Evolutionary conservation across 208 protist species (phyloP).

Genomic region (Endotrypanum monterogeii): DNA sequence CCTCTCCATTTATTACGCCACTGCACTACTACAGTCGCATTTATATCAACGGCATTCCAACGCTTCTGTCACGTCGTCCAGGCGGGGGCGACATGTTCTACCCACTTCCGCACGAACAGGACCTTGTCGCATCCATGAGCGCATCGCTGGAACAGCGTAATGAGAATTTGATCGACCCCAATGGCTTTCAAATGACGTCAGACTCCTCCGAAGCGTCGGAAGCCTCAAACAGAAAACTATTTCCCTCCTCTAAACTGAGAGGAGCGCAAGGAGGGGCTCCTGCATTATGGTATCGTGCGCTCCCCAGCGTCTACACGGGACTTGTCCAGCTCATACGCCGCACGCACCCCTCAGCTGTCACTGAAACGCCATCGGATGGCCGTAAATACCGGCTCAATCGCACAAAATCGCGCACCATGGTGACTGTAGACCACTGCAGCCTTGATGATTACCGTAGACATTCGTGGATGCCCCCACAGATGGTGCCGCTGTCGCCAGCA

Average conservation of each 20-base stretch:
- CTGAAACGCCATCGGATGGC: background rate
- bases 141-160: background rate
- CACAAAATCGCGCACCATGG: conserved; percentile 1
- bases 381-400: background rate
- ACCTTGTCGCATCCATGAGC: conserved; percentile 17
- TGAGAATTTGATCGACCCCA: background rate
- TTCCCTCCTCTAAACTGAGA: conserved; percentile 3
- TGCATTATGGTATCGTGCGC: conserved; percentile 21
- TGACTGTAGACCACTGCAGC: conserved; percentile 21
- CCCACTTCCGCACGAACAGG: conserved; percentile 68
- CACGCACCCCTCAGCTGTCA: background rate
- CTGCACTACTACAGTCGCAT: conserved; percentile 54
- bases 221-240: background rate
- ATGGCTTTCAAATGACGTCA: background rate
- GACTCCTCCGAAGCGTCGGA: conserved; percentile 1
- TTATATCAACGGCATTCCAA: conserved; percentile 78
- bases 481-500: conserved; percentile 17
- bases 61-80: conserved; percentile 66
- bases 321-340: conserved; percentile 18
- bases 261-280: conserved; percentile 18
- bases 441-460: conserved; percentile 19
- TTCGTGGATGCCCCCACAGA: conserved; percentile 6
- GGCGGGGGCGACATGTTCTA: conserved; percentile 90
- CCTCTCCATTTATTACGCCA: conserved; percentile 27
- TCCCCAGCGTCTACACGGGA: conserved; percentile 19